Evolutionary conservation across 1,284 basidiomycete genomes (phyloP).

Genomic region (Boletus smithii): DNA sequence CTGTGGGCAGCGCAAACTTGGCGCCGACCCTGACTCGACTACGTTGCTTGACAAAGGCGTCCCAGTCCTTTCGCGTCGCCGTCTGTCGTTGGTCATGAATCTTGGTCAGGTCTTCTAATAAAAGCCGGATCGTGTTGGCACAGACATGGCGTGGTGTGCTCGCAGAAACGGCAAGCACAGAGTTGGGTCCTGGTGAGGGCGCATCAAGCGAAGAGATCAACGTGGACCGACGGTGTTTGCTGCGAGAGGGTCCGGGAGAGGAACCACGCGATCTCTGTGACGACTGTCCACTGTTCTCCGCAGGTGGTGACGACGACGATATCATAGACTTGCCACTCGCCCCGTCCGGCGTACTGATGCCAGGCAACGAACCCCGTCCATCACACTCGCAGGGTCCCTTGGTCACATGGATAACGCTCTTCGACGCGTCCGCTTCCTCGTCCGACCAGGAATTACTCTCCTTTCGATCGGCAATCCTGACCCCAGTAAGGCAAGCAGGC

Average conservation of each 20-base stretch:
- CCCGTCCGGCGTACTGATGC: slow-evolving; percentile 14
- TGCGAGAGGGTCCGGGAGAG: slow-evolving; percentile 52
- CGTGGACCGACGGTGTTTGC: slow-evolving; percentile 42
- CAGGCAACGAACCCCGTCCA: slow-evolving; percentile 35
- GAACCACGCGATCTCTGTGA: slow-evolving; percentile 36
- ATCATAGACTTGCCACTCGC: slow-evolving; percentile 10
- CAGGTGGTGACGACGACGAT: slow-evolving; percentile 14
- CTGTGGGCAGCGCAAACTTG: slow-evolving; percentile 14
- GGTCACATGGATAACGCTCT: slow-evolving; percentile 51
- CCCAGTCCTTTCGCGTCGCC: slow-evolving; percentile 80
- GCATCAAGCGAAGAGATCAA: slow-evolving; percentile 34
- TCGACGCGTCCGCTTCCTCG: slow-evolving; percentile 42
- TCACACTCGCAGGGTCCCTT: slow-evolving; percentile 60
- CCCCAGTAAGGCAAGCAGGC: slow-evolving; percentile 81
- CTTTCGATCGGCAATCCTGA: slow-evolving; percentile 79
- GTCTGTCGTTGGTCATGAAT: slow-evolving; percentile 85
- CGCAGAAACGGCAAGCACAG: slow-evolving; percentile 53
- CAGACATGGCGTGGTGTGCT: slow-evolving; percentile 70
- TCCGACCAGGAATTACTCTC: slow-evolving; percentile 75
- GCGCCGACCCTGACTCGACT: slow-evolving; percentile 42
- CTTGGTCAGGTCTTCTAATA: slow-evolving; percentile 79
- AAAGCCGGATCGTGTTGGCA: slow-evolving; percentile 68
- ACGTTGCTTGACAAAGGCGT: slow-evolving; percentile 75
- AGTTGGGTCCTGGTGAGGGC: slow-evolving; percentile 38
- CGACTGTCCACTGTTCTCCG: slow-evolving; percentile 20